A percentile compares a stretch with the other conserved stretches of the same genome.
Conservation (phyloP, 2,329 filamentous ascomycete genomes). For the Furcasterigmium furcatum region DNA sequence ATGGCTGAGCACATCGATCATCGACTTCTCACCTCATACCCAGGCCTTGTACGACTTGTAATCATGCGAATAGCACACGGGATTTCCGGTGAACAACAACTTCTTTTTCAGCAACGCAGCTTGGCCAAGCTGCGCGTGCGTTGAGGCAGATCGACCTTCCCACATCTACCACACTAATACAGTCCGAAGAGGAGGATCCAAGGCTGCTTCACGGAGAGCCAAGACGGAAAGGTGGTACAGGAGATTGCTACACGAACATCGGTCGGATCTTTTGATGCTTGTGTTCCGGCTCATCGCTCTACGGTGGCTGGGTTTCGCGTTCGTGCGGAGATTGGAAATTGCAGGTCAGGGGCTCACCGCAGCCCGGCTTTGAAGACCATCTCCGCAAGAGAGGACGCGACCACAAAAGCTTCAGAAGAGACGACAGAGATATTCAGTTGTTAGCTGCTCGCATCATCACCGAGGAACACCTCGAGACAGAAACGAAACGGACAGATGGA, state of each 20-base stretch:
- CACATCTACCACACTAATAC: neutral
- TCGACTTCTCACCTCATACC: neutral
- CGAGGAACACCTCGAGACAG: neutral
- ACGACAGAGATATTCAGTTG: neutral
- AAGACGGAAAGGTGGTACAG: neutral
- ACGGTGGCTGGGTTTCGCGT: neutral
- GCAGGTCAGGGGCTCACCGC: neutral
- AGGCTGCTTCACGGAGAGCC: neutral
- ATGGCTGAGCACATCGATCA: constrained; percentile 3
- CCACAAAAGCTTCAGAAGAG: neutral
- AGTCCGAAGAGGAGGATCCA: neutral
- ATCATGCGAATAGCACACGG: constrained; percentile 2
- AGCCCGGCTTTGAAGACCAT: neutral
- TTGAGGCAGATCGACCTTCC: neutral
- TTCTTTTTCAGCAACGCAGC: neutral
- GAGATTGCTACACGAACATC: neutral
- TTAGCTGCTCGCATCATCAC: neutral
- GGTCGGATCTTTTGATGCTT: too few species aligned
- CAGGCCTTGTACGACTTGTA: constrained; percentile 5
- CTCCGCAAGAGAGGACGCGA: neutral
- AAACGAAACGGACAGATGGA: neutral
- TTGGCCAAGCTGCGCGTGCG: neutral
- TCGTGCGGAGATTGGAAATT: neutral
- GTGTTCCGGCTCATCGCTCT: neutral
- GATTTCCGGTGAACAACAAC: neutral